A percentile compares a stretch with the other conserved stretches of the same genome.
Conservation (phyloP, 148 eudicot species). For the Chenopodium suecicum region DNA sequence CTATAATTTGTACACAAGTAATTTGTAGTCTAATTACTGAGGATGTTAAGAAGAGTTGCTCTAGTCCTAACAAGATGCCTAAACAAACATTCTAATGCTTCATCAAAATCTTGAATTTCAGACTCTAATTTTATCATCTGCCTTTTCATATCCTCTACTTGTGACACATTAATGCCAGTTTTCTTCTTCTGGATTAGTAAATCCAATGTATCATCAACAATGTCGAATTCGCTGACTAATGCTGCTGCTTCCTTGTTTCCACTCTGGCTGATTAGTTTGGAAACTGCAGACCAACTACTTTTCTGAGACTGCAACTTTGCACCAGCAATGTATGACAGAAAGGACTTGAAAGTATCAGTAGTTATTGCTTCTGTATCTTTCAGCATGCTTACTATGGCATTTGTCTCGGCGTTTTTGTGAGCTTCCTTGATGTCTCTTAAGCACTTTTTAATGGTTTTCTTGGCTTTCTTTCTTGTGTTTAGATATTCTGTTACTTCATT, state of each 20-base stretch:
- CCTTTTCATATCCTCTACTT: conserved; percentile 17
- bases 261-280: conserved; percentile 26
- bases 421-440: conserved; percentile 32
- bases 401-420: conserved; percentile 2
- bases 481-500: conserved; percentile 25
- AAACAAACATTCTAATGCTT: conserved; percentile 29
- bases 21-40: neutral
- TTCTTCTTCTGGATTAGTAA: conserved; percentile 26
- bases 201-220: conserved; percentile 29
- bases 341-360: conserved; percentile 16
- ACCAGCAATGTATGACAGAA: conserved; percentile 15
- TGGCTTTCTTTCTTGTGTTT: conserved; percentile 31
- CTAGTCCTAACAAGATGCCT: conserved; percentile 35
- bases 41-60: conserved; percentile 12
- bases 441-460: conserved; percentile 34
- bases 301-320: conserved; percentile 12
- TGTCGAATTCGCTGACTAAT: conserved; percentile 24
- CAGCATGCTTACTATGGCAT: conserved; percentile 1
- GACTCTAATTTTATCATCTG: conserved; percentile 27
- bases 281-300: conserved; percentile 26
- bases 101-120: conserved; percentile 32
- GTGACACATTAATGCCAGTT: conserved; percentile 7
- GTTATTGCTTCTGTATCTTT: conserved; percentile 20
- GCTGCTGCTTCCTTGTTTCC: conserved; percentile 5
- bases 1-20: neutral